These are phyloP conservation scores for Silene coronaria DNA, from an alignment of 179 eudicot species.

Conservation along the genomic window DNA sequence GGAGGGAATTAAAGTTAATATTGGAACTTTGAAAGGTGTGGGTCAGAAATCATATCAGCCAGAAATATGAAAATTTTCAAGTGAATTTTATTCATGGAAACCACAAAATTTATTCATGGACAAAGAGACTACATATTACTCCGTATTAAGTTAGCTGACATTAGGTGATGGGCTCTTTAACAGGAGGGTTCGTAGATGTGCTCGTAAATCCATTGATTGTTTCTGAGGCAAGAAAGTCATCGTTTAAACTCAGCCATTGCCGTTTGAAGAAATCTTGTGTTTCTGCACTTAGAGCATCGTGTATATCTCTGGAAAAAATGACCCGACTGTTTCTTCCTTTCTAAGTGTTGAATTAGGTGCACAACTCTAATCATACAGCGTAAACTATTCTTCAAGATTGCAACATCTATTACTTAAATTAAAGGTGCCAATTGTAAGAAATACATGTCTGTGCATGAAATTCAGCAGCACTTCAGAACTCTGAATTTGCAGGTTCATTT, in stretches of 20 bases:
- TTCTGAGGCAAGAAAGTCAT: background rate
- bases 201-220: constrained; percentile 35
- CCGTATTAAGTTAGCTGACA: too few species aligned
- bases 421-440: constrained; percentile 12
- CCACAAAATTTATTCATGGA: too few species aligned
- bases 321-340: constrained; percentile 15
- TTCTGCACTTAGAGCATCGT: constrained; percentile 10
- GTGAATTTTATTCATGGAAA: too few species aligned
- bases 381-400: constrained; percentile 23
- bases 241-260: background rate
- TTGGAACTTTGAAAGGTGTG: too few species aligned
- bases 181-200: constrained; percentile 43
- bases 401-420: constrained; percentile 12
- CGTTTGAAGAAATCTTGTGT: constrained; percentile 10
- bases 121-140: too few species aligned
- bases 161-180: constrained; percentile 8
- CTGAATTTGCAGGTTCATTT: too few species aligned
- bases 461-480: too few species aligned
- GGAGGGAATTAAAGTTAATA: too few species aligned
- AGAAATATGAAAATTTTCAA: too few species aligned
- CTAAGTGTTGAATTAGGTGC: constrained; percentile 18
- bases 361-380: constrained; percentile 16
- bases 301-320: constrained; percentile 12
- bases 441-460: constrained; percentile 11
- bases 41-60: too few species aligned